phyloP scores from a whole-genome alignment of 2,329 filamentous ascomycete genomes.

The Aspergillus candidus region DNA sequence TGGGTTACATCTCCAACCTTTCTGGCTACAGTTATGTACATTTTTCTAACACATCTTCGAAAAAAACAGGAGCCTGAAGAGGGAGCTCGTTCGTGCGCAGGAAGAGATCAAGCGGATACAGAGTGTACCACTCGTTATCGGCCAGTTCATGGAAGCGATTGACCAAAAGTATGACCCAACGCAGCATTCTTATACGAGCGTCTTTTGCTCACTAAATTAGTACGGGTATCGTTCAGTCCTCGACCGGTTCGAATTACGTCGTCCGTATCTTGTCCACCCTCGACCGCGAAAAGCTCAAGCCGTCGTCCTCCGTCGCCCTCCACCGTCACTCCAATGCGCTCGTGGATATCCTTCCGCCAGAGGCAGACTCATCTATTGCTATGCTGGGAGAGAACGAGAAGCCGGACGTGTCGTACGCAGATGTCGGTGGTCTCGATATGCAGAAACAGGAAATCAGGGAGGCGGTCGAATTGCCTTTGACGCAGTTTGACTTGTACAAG shows the following conservation, averaged over 20 bases:
- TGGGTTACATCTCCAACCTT: slow-evolving; percentile 29
- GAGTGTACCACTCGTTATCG: slow-evolving; percentile 94
- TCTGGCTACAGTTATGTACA: background rate
- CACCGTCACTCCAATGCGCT: slow-evolving; percentile 98
- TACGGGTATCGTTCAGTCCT: slow-evolving; percentile 97
- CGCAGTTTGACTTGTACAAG: slow-evolving; percentile 97
- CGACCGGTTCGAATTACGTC: slow-evolving; percentile 97
- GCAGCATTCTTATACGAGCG: background rate
- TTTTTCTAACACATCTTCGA: slow-evolving; percentile 8
- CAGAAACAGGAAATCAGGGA: slow-evolving; percentile 99
- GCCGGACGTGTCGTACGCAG: slow-evolving; percentile 94
- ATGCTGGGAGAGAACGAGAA: slow-evolving; percentile 97
- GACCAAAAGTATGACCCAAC: slow-evolving; percentile 76
- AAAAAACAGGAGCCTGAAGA: slow-evolving; percentile 72
- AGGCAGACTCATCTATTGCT: slow-evolving; percentile 96
- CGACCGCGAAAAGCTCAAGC: slow-evolving; percentile 96
- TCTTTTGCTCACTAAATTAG: slow-evolving; percentile 42
- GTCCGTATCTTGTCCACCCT: slow-evolving; percentile 97
- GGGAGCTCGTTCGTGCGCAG: slow-evolving; percentile 92
- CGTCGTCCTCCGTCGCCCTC: slow-evolving; percentile 92
- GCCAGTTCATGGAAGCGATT: slow-evolving; percentile 99
- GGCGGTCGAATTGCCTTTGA: slow-evolving; percentile 91
- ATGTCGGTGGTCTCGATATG: slow-evolving; percentile 97
- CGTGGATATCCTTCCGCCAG: slow-evolving; percentile 96
- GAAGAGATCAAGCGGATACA: slow-evolving; percentile 99